Evolutionary conservation across 257 asterid genomes (phyloP), one percentile per base, ranked within the genome.

Genomic region (Solanum chmielewskii): DNA sequence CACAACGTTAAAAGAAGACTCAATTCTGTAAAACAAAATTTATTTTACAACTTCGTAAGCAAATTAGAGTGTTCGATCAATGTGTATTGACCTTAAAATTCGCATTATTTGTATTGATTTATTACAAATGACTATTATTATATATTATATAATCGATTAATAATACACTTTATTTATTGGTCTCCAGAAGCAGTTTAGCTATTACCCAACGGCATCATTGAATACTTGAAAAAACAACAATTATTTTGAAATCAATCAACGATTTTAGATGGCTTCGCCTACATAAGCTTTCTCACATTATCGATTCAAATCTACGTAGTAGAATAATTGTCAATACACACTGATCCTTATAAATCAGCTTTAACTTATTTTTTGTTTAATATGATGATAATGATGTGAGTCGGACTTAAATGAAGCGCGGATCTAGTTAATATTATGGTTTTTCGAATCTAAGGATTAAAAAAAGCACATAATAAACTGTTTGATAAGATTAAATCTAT

Each of bases 61-160:
- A 80, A 29, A 80, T 29, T 27, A 47, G 70, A 31, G 49, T 71
- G 44, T 29, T 86, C 74, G 94, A 93, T 93, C 97, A 92, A 90
- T 85, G 88, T 56, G 16, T n/a, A 83, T 90, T 92, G 93, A 88
- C 93, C 69, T 80, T 33, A 83, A 31, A n/a, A n/a, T 35, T 31
- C 12, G 44, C 60, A 29, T 27, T n/a, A 27, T 7, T 35, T 27
- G 25, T 56, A 56, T 56, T 56, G 5, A 8, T 45, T 78, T 44
- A 78, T 78, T 45, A 78, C 41, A 25, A 33, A 44, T 14, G 9
- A 42, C 27, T 80, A 10, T 11, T 9, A 27, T 31, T 78, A 45
- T 78, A 42, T 1, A 18, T 52, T 6, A 52, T 52, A 6, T 25
- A 44, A 27, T 68, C 13, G 4, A 27, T 68, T 66, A 29, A 31